Conservation (phyloP, 192 early-diverging fungal genomes). For the Backusella sp. region DNA sequence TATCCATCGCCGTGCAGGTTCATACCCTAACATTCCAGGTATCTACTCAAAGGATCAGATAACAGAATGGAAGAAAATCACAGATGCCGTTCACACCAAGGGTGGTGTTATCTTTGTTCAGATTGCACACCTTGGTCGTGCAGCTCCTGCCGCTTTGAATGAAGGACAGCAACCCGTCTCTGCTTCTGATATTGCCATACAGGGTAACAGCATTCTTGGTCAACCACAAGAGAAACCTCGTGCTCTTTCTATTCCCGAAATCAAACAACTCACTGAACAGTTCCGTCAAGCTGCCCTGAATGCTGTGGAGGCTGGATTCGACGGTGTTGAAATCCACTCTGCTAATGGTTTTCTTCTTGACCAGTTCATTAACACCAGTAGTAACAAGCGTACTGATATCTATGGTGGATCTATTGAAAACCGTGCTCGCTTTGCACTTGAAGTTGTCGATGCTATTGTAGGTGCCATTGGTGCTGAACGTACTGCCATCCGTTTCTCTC, state of each 20-base stretch:
- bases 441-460: conserved; percentile 27
- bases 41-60: not conserved
- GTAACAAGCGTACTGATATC: conserved; percentile 71
- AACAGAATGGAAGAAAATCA: not conserved
- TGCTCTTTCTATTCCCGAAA: conserved; percentile 64
- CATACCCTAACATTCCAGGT: not conserved
- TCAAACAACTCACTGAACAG: conserved; percentile 55
- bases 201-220: not conserved
- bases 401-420: conserved; percentile 31
- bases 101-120: not conserved
- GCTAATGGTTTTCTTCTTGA: conserved; percentile 90
- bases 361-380: conserved; percentile 72
- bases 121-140: not conserved
- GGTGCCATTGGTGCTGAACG: conserved; percentile 27
- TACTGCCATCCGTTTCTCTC: conserved; percentile 34
- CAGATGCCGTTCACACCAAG: not conserved
- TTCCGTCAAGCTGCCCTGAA: conserved; percentile 66
- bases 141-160: not conserved
- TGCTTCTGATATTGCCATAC: too few species aligned
- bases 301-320: conserved; percentile 77
- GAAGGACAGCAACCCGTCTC: too few species aligned
- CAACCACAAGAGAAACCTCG: conserved; percentile 41
- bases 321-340: conserved; percentile 84
- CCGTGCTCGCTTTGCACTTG: conserved; percentile 29
- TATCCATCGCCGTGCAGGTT: not conserved